Evolutionary conservation across 306 rosid genomes (phyloP).

Genomic region (Castanopsis chinensis): DNA sequence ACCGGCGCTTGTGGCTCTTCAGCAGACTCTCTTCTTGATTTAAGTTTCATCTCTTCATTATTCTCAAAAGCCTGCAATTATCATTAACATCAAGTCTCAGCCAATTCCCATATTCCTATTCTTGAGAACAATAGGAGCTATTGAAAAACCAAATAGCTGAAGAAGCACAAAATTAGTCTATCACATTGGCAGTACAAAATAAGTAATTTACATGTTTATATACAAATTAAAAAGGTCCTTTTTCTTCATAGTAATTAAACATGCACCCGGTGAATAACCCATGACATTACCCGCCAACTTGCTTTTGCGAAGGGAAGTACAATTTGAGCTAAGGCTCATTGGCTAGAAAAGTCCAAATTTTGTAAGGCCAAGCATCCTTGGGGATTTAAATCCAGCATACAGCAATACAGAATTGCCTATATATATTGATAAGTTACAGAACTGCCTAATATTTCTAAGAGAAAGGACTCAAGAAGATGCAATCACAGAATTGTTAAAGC

Average conservation of each 20-base stretch:
- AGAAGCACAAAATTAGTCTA: neutral
- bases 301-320: too few relatives aligned
- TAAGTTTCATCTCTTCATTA: constrained; percentile 73
- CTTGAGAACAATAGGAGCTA: neutral
- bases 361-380: neutral
- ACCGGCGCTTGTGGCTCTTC: constrained; percentile 48
- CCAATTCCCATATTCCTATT: constrained; percentile 1
- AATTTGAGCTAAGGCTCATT: too few relatives aligned
- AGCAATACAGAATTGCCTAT: neutral
- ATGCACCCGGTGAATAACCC: too few relatives aligned
- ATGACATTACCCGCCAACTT: too few relatives aligned
- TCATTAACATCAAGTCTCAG: constrained; percentile 22
- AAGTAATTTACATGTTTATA: neutral
- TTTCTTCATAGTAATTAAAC: too few relatives aligned
- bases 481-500: neutral
- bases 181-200: neutral
- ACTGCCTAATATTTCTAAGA: neutral
- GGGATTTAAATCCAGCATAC: neutral
- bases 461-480: neutral
- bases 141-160: constrained; percentile 18
- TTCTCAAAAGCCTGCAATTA: constrained; percentile 62
- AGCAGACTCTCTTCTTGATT: constrained; percentile 68
- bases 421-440: neutral
- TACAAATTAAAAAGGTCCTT: neutral
- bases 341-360: neutral